Conservation (phyloP, 2,329 filamentous ascomycete genomes). For the Epichloe elymi region DNA sequence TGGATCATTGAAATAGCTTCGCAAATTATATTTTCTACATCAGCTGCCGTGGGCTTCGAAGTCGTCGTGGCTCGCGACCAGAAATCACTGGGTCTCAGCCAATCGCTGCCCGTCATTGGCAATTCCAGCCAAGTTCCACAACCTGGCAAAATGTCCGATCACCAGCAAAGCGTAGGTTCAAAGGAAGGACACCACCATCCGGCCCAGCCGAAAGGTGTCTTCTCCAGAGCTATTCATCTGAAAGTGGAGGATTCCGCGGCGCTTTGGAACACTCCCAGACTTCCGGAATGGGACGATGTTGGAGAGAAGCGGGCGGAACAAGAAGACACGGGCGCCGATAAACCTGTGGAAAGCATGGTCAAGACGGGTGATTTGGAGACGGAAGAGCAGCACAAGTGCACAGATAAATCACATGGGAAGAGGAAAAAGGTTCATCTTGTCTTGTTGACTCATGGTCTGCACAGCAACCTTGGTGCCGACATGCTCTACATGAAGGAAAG, state of each 20-base stretch:
- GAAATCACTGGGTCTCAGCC: constrained; percentile 59
- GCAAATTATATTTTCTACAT: constrained; percentile 86
- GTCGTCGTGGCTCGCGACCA: constrained; percentile 75
- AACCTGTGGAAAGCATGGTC: constrained; percentile 20
- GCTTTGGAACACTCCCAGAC: constrained; percentile 81
- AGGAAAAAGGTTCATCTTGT: constrained; percentile 80
- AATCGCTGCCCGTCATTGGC: constrained; percentile 31
- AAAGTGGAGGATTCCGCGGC: constrained; percentile 78
- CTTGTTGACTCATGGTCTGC: constrained; percentile 82
- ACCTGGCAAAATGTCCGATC: constrained; percentile 65
- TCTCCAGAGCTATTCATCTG: constrained; percentile 65
- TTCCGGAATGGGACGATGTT: constrained; percentile 51
- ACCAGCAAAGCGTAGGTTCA: constrained; percentile 49
- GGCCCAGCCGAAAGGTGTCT: constrained; percentile 61
- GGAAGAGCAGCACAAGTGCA: constrained; percentile 11
- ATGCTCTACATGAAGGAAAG: constrained; percentile 97
- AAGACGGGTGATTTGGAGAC: constrained; percentile 20
- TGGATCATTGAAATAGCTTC: constrained; percentile 90
- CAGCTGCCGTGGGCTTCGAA: constrained; percentile 79
- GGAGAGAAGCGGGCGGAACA: constrained; percentile 17
- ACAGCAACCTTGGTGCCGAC: constrained; percentile 90
- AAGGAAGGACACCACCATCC: constrained; percentile 46
- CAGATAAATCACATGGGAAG: constrained; percentile 27
- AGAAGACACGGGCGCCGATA: constrained; percentile 13
- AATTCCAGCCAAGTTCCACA: constrained; percentile 36